These are phyloP conservation scores for Diatrype stigma DNA, from an alignment of 2,329 filamentous ascomycete species.

Conservation along the genomic window DNA sequence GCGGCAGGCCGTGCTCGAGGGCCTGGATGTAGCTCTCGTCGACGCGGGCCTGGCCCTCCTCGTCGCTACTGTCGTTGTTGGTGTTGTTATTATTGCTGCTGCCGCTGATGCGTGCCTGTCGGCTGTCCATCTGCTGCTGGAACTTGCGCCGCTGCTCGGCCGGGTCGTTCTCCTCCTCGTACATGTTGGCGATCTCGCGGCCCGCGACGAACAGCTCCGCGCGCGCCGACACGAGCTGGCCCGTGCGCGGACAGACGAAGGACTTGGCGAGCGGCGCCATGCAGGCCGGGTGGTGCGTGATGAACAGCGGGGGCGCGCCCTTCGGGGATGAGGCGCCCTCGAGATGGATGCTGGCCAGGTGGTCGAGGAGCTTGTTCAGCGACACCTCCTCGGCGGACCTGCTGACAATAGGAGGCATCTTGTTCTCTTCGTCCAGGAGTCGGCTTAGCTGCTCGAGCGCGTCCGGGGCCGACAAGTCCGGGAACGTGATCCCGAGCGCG, in stretches of 20 bases:
- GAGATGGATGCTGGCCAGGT: slow-evolving; percentile 69
- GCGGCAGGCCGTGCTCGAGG: slow-evolving; percentile 85
- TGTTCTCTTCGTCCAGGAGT: slow-evolving; percentile 51
- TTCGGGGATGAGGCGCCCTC: slow-evolving; percentile 67
- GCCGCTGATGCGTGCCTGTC: no score
- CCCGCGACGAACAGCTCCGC: slow-evolving; percentile 80
- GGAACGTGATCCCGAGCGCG: slow-evolving; percentile 60
- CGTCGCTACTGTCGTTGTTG: no score
- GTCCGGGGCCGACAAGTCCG: slow-evolving; percentile 52
- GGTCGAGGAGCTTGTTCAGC: slow-evolving; percentile 70
- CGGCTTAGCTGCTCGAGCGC: slow-evolving; percentile 56
- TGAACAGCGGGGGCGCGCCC: slow-evolving; percentile 70
- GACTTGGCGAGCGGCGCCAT: slow-evolving; percentile 91
- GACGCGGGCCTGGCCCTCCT: slow-evolving; percentile 43
- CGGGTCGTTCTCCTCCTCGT: slow-evolving; percentile 96
- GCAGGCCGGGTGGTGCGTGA: slow-evolving; percentile 83
- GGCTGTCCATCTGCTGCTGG: slow-evolving; percentile 43
- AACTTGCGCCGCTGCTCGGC: slow-evolving; percentile 84
- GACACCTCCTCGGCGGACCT: slow-evolving; percentile 57
- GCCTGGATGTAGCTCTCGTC: slow-evolving; percentile 84
- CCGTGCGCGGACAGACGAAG: slow-evolving; percentile 63
- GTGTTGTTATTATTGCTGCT: no score
- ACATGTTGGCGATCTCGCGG: slow-evolving; percentile 89
- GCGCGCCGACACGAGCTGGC: slow-evolving; percentile 73
- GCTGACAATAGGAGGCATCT: no score